Base-by-base conservation (phyloP, 2,329 filamentous ascomycete species). In the Penicillium sp. region DNA sequence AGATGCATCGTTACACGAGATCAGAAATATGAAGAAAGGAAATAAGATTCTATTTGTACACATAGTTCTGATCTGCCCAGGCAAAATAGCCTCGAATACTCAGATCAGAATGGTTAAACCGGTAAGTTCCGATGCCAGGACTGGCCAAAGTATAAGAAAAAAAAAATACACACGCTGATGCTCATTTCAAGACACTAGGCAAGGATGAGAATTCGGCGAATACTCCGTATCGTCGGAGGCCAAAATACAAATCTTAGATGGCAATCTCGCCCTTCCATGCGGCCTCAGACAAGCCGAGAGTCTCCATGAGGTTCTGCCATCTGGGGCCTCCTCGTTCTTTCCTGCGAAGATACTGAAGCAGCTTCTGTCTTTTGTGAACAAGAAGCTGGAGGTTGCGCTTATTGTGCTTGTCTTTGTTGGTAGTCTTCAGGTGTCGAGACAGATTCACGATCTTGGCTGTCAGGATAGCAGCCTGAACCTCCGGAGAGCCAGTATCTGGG, bases 381-480 rank as follows among this genome's bases (percentile, higher is more conserved):
- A 99, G 77, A 56, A 95, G 65, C 60, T 90, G 81, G 70, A 99
- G 69, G 73, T 95, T 95, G 54, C 92, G 82, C 83, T 95, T 96
- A 77, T 96, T 96, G 70, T 90, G 84, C 79, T 95, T 96, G 70
- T 99, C 94, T 70, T 87, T 90, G 71, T 88, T 89, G 62, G 85
- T 82, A 39, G 77, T 80, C 66, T 87, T 81, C 47, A 96, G 74
- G 60, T 87, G 85, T 61, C 88, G 81, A 15, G 88, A 86, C 45
- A 99, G 72, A 23, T 87, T 85, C 58, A 90, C 81, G 69, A 99
- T 99, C 81, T 96, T 97, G 52, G 90, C 84, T 3, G 94, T 99
- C 70, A 99, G 74, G 63, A 99, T 95, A 42, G 91, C 92, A 61
- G 95, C 90, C 78, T 99, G 94, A n/a, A 99, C 95, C 75, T 99